Base-by-base conservation (phyloP, 2,329 filamentous ascomycete genomes). In the Penicillium sp. region DNA sequence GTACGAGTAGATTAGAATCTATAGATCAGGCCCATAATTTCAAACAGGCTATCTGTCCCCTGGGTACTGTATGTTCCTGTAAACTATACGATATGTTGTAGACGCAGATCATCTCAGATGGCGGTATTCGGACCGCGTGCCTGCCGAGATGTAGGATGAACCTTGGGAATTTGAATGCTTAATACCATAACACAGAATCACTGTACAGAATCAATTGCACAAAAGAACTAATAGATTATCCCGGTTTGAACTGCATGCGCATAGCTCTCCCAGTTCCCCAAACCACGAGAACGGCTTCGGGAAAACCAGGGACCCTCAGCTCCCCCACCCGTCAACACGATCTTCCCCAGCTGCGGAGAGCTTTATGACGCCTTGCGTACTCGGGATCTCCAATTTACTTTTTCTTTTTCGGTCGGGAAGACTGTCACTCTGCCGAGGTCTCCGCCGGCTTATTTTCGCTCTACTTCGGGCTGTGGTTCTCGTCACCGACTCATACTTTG, bases 271-370 rank as follows among this genome's bases (percentile, higher is more conserved):
- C 43, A 43, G 27, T 46, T 22, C 29, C 29, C 36, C 32, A 46
- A 43, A 50, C 42, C 57, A 67, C 65, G 65, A 67, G 59, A 68
- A 68, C 57, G 56, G 40, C 59, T 53, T 70, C 68, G 68, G 68
- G 67, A 59, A 56, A 67, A 55, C 40, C 56, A 70, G 68, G 68
- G 59, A 55, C 32, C 24, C 21, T 32, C 16, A 48, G 36, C 46
- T 39, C 34, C 49, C 44, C 43, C 54, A 54, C 47, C 42, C 52
- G 52, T 55, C 55, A 52, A 55, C 24, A 14, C 40, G 31, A 29
- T 49, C 49, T 27, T 27, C 14, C 27, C 13, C 14, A 38, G 21
- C 32, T 45, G 24, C 31, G 43, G 50, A 52, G 52, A 46, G 18
- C 38, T 52, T n/a, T 22, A 57, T 61, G 51, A 42, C 49, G 51